A percentile compares a stretch with the other conserved stretches of the same genome.
Conservation (phyloP, 164 flowering plant species). For the Magnolia officinalis region DNA sequence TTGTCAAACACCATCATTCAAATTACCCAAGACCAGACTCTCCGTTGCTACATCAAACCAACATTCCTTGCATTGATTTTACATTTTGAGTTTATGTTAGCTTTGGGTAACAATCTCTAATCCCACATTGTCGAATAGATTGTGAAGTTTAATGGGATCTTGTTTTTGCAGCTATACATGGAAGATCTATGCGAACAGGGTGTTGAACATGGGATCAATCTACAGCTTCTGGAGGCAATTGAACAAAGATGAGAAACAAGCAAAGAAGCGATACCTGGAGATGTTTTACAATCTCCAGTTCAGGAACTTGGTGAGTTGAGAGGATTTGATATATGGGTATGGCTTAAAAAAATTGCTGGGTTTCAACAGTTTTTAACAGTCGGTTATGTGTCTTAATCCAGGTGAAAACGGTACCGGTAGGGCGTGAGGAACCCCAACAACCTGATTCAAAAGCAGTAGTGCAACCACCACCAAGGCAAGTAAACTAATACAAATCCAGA, state of each 20-base stretch:
- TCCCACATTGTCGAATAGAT: background rate
- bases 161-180: constrained; percentile 79
- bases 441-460: constrained; percentile 15
- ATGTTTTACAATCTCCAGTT: constrained; percentile 74
- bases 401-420: constrained; percentile 48
- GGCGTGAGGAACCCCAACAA: constrained; percentile 14
- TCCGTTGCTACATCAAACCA: no score
- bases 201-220: constrained; percentile 81
- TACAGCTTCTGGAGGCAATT: constrained; percentile 82
- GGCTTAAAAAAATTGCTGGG: background rate
- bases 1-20: no score
- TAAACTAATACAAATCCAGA: background rate
- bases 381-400: constrained; percentile 19
- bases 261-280: constrained; percentile 77
- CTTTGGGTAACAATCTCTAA: background rate
- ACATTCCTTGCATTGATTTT: background rate
- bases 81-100: no score
- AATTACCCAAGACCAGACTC: no score
- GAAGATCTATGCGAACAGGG: constrained; percentile 91
- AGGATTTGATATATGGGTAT: background rate
- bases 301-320: constrained; percentile 59
- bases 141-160: background rate
- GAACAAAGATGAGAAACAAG: constrained; percentile 65
- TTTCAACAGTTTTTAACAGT: background rate
- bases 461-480: constrained; percentile 32